A percentile compares a stretch with the other conserved stretches of the same genome.
Conservation (phyloP, 1,284 basidiomycete species). For the Trametes versicolor region DNA sequence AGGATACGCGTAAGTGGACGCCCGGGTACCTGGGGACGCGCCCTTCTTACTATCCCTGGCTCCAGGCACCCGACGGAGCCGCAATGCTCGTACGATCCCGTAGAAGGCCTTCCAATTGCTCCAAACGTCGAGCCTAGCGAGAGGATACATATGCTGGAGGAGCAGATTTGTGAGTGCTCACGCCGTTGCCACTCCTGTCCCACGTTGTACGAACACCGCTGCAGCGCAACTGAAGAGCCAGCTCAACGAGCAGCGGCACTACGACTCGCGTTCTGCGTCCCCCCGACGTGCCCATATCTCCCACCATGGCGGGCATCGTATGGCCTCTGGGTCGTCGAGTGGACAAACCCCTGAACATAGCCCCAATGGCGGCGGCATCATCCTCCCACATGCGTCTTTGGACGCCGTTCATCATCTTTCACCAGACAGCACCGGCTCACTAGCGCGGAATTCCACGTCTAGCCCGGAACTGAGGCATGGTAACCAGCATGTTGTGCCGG, state of each 20-base stretch:
- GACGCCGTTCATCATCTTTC: slow-evolving; percentile 53
- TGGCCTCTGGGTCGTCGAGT: slow-evolving; percentile 37
- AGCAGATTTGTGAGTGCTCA: slow-evolving; percentile 69
- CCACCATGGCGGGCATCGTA: slow-evolving; percentile 35
- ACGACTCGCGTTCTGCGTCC: slow-evolving; percentile 50
- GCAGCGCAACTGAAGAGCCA: slow-evolving; percentile 71
- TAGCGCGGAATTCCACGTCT: slow-evolving; percentile 56
- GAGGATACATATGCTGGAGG: slow-evolving; percentile 79
- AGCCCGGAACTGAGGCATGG: slow-evolving; percentile 57
- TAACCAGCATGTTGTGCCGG: slow-evolving; percentile 28
- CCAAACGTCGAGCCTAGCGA: slow-evolving; percentile 79
- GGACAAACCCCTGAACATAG: slow-evolving; percentile 39
- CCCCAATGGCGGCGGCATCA: slow-evolving; percentile 46
- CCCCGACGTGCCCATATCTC: slow-evolving; percentile 46
- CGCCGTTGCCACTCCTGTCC: not conserved
- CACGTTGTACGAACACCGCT: slow-evolving; percentile 14
- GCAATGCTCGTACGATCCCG: slow-evolving; percentile 83
- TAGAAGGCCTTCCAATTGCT: slow-evolving; percentile 78
- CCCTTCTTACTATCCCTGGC: slow-evolving; percentile 17
- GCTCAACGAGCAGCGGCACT: slow-evolving; percentile 63
- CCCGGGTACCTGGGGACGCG: not conserved
- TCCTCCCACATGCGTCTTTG: slow-evolving; percentile 58
- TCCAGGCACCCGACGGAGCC: slow-evolving; percentile 83
- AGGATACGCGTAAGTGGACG: slow-evolving; percentile 74
- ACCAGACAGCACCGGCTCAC: slow-evolving; percentile 53